Base-by-base conservation (phyloP, 768 basidiomycete species). In the Pleurotus tuoliensis region DNA sequence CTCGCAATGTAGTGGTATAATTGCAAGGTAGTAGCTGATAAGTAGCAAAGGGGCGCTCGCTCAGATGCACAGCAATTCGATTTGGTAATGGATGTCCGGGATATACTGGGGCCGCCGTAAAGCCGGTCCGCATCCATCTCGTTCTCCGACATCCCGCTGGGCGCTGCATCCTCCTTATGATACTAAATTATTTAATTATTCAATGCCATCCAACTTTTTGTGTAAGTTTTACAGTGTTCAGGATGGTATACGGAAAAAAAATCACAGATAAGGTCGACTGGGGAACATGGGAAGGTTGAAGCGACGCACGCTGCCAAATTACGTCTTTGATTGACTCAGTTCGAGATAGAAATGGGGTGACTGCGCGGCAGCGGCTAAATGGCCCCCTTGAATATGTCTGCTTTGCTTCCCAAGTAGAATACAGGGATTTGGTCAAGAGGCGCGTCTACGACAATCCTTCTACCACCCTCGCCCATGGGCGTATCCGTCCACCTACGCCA, bases 361-460 rank as follows among this genome's bases (percentile, higher is more conserved):
- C 30, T 34, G 30, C 30, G 30, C 30, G 30, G 30, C 30, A 34
- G 30, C 30, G 30, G 30, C 30, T 34, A 34, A 34, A 34, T 34
- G 30, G 41, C 20, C 66, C 70, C 44, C 40, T 56, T 27, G 71
- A 57, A 38, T 44, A 72, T 70, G 53, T 71, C 67, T 3, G 48
- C 41, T 47, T 69, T 72, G 20, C 48, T 58, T 15, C 69, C 71
- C 38, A 72, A 57, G 58, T 68, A 71, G 52, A 72, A 68, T 16
- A 74, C 68, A 2, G 69, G 73, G 11, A 74, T 73, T 46, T 69
- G 61, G 49, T 68, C 67, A 22, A 71, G 59, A 7, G 61, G 58
- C 3, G 70, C 70, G 55, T 61, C 64, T 16, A 72, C 59, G 47
- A 63, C 70, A 12, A 72, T 58, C 20, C 51, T 57, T 34, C 43